Percentiles rank a stretch among this genome's conserved stretches.
phyloP scores from a whole-genome alignment of 176 grass and related monocot genomes.

The Carex kokanica region DNA sequence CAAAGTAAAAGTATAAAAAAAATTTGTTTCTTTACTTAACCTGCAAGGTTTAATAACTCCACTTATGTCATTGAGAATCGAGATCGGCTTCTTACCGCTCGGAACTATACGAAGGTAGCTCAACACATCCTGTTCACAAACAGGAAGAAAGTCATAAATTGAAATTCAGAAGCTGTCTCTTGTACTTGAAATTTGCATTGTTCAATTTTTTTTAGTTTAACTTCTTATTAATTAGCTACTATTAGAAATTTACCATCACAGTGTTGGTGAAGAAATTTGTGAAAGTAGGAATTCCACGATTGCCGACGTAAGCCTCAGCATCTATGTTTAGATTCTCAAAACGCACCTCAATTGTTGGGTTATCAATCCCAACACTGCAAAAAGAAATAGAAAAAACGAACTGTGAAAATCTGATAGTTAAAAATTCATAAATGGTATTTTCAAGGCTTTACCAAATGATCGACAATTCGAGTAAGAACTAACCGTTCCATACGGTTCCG shows the following conservation, averaged over 20 bases:
- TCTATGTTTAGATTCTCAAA: slow-evolving; percentile 77
- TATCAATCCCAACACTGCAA: slow-evolving; percentile 79
- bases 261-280: slow-evolving; percentile 94
- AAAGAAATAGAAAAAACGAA: background rate
- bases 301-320: slow-evolving; percentile 84
- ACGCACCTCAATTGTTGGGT: slow-evolving; percentile 84
- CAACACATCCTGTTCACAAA: slow-evolving; percentile 45
- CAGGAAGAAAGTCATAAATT: background rate
- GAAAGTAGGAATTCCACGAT: slow-evolving; percentile 67
- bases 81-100: slow-evolving; percentile 61
- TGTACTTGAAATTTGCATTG: background rate
- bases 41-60: slow-evolving; percentile 74
- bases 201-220: background rate
- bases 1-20: background rate
- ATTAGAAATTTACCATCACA: slow-evolving; percentile 42
- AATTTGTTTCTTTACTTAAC: slow-evolving; percentile 26
- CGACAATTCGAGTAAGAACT: background rate
- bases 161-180: slow-evolving; percentile 30
- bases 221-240: background rate
- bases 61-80: slow-evolving; percentile 74
- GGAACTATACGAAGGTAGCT: slow-evolving; percentile 62
- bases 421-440: background rate
- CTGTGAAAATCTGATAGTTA: background rate
- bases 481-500: slow-evolving; percentile 81
- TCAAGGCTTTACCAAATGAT: background rate